These are phyloP conservation scores for Penicillium corylophilum DNA, from an alignment of 2,329 filamentous ascomycete genomes.

Conservation along the genomic window DNA sequence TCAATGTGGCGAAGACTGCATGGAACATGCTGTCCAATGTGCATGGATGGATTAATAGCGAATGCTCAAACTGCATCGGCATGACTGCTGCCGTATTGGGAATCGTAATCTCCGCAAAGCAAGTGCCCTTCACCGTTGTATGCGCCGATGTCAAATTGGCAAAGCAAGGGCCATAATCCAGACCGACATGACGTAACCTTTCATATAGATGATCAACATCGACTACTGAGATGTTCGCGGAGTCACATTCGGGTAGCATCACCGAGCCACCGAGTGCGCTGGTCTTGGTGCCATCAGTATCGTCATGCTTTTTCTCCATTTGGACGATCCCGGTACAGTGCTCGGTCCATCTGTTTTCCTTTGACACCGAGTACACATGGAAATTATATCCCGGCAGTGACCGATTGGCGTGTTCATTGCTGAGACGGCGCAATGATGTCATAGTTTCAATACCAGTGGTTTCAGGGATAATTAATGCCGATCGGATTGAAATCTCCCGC, in stretches of 20 bases:
- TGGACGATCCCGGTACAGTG: constrained; percentile 24
- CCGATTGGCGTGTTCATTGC: background rate
- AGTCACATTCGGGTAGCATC: background rate
- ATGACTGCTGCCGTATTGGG: constrained; percentile 28
- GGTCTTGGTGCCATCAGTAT: background rate
- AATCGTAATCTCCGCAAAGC: constrained; percentile 22
- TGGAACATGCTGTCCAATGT: constrained; percentile 35
- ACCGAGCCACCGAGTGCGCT: background rate
- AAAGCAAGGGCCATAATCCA: constrained; percentile 33
- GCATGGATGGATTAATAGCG: constrained; percentile 32
- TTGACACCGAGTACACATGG: constrained; percentile 21
- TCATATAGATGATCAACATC: constrained; percentile 27
- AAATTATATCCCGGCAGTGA: constrained; percentile 15
- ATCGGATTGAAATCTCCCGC: constrained; percentile 22
- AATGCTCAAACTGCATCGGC: constrained; percentile 28
- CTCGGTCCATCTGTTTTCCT: constrained; percentile 25
- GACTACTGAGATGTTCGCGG: constrained; percentile 13
- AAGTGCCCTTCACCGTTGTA: constrained; percentile 4
- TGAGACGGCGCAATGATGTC: constrained; percentile 7
- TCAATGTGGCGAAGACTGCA: constrained; percentile 22
- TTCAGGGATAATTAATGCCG: constrained; percentile 25
- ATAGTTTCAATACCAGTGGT: constrained; percentile 16
- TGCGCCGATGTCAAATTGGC: constrained; percentile 20
- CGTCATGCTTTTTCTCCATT: background rate
- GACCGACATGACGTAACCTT: constrained; percentile 21